phyloP scores from a whole-genome alignment of 495 filamentous ascomycete genomes.

The Viridothelium virens region DNA sequence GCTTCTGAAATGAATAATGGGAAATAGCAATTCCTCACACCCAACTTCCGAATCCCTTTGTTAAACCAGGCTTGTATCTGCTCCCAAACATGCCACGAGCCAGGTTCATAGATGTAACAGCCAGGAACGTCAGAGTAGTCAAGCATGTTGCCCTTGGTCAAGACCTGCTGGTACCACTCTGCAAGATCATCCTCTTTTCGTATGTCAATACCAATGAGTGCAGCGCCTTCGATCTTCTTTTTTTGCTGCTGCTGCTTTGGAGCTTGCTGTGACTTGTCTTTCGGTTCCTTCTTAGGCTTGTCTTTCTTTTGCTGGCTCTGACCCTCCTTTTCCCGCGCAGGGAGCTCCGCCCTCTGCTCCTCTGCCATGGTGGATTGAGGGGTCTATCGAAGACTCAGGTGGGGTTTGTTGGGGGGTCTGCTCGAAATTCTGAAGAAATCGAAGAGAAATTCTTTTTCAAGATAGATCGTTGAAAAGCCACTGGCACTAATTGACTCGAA shows the following conservation, averaged over 20 bases:
- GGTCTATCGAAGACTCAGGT: slow-evolving; percentile 1
- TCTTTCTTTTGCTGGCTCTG: slow-evolving; percentile 22
- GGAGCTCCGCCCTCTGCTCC: slow-evolving; percentile 19
- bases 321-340: slow-evolving; percentile 21
- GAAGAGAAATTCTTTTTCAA: no score
- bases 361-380: slow-evolving; percentile 16
- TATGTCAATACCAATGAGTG: slow-evolving; percentile 77
- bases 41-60: slow-evolving; percentile 72
- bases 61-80: slow-evolving; percentile 86
- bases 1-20: slow-evolving; percentile 88
- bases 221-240: slow-evolving; percentile 52
- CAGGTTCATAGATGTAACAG: slow-evolving; percentile 80
- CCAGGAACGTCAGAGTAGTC: slow-evolving; percentile 92
- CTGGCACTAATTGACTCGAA: no score
- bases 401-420: not conserved
- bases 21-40: slow-evolving; percentile 91
- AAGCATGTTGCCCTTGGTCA: slow-evolving; percentile 91
- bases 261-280: slow-evolving; percentile 11
- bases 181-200: slow-evolving; percentile 81
- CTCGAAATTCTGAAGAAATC: no score
- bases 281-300: slow-evolving; percentile 15
- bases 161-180: slow-evolving; percentile 91
- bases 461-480: no score
- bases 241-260: slow-evolving; percentile 23
- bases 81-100: slow-evolving; percentile 88